Evolutionary conservation across 106 monocot genomes (phyloP), one percentile per base, ranked within the genome.

Genomic region (Dendrobium catenatum): DNA sequence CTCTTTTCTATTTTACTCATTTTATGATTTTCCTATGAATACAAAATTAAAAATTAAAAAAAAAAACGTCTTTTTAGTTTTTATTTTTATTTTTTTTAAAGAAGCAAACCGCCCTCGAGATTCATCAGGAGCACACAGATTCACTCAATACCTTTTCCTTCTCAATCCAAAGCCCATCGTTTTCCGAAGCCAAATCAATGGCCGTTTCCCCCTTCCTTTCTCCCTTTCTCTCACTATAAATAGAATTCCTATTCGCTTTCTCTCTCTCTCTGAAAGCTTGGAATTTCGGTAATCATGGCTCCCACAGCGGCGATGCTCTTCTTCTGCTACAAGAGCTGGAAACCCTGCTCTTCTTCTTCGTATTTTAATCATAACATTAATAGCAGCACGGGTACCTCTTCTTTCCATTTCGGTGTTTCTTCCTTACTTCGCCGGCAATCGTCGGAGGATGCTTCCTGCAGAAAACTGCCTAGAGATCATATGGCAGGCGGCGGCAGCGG

Each of bases 261-360:
- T 40, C 4, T 17, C 18, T 17, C 18, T 17, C 33, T 73, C 3
- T 17, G 0, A 4, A 44, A 75, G 2, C 72, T 72, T 72, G 40
- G 72, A 72, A 15, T 72, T 40, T 66, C 2, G 4, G 17, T 0
- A 5, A 15, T 51, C 18, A 75, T 75, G 74, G 74, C 74, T 75
- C 74, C 74, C 4, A 75, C 74, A 2, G 74, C 74, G 43, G 74
- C 74, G 31, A 75, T 75, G 74, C 74, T 75, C 41, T 75, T 75
- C 43, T 44, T 75, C 74, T 43, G 74, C 43, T 75, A 75, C 16
- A 43, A 75, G 44, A 75, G 74, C 20, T 75, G 74, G 43, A 75
- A 75, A 44, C 43, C 74, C 11, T 17, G 44, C 74, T 15, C 43
- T 19, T 20, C 41, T n/a, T 44, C 74, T 75, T 22, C 74, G 3